Conservation (phyloP, 2,329 filamentous ascomycete genomes). For the Kalmusia sp. region DNA sequence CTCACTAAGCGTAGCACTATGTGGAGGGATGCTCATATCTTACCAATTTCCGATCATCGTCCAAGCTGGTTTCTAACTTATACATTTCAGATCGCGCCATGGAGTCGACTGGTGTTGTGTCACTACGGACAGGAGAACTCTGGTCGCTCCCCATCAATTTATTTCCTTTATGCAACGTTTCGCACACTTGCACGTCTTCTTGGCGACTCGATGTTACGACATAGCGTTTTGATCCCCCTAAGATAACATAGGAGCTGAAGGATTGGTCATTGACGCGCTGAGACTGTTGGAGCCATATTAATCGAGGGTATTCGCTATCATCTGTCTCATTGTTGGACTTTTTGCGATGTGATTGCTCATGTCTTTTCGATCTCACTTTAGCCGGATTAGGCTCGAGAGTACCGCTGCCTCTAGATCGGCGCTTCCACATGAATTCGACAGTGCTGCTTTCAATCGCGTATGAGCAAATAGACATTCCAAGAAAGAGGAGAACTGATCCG, state of each 20-base stretch:
- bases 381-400: neutral
- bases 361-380: neutral
- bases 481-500: neutral
- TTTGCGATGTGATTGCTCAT: no score
- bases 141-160: neutral
- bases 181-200: neutral
- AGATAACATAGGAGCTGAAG: slow-evolving; percentile 10
- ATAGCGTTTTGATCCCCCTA: slow-evolving; percentile 7
- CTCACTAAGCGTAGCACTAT: neutral
- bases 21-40: neutral
- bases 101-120: neutral
- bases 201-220: slow-evolving; percentile 11
- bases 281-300: slow-evolving; percentile 14
- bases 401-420: neutral
- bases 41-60: neutral
- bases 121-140: neutral
- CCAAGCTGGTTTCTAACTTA: neutral
- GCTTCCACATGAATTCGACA: neutral
- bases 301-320: neutral
- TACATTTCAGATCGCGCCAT: neutral
- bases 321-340: no score
- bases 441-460: neutral
- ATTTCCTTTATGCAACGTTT: neutral
- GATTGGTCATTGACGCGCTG: slow-evolving; percentile 14
- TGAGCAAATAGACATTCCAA: neutral